Evolutionary conservation across 148 eudicot genomes (phyloP).

Genomic region (Rheum nobile): DNA sequence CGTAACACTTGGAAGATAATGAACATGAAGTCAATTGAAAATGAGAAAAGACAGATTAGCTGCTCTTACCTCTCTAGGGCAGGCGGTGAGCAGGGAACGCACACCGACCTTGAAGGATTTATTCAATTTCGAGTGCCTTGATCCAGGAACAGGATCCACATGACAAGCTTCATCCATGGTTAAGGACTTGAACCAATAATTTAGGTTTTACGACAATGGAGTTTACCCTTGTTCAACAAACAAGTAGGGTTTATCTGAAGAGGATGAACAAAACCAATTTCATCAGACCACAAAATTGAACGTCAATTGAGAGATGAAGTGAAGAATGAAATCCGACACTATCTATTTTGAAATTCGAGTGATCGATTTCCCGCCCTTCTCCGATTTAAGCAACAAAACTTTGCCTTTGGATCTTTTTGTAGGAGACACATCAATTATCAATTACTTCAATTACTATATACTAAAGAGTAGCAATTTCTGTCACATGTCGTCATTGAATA

Average conservation of each 20-base stretch:
- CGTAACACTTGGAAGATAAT: not conserved
- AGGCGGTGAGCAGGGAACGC: conserved; percentile 46
- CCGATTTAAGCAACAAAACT: not conserved
- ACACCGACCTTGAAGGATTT: conserved; percentile 39
- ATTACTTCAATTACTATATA: too few relatives aligned
- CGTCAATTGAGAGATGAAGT: not conserved
- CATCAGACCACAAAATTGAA: not conserved
- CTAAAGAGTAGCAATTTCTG: too few relatives aligned
- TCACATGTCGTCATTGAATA: too few relatives aligned
- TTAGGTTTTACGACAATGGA: not conserved
- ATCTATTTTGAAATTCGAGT: not conserved
- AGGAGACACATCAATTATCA: too few relatives aligned
- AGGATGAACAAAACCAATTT: not conserved
- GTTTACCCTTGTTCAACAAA: not conserved
- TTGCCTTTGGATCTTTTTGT: not conserved
- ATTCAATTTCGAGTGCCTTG: conserved; percentile 36
- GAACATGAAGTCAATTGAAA: not conserved
- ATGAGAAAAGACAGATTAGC: not conserved
- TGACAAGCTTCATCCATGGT: conserved; percentile 8
- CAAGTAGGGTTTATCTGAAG: not conserved
- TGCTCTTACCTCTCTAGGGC: conserved; percentile 46
- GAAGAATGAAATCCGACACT: not conserved
- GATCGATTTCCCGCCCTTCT: not conserved
- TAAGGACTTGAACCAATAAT: not conserved
- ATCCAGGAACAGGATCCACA: conserved; percentile 12